Conservation (phyloP, 2,329 filamentous ascomycete genomes). For the Verruconis gallopava region DNA sequence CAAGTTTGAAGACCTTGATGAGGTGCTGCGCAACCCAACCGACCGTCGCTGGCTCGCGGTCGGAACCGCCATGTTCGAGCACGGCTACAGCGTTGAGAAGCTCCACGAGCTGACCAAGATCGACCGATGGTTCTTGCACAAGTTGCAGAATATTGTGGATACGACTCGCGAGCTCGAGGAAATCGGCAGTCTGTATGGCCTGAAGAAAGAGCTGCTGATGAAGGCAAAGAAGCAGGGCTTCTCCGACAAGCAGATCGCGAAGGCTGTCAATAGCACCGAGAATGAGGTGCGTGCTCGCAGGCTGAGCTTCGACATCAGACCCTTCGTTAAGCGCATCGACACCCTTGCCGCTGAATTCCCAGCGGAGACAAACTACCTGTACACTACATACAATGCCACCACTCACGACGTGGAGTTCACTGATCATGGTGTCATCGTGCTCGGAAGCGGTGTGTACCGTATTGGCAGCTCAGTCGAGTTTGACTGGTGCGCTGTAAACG, state of each 20-base stretch:
- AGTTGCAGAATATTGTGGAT: slow-evolving; percentile 93
- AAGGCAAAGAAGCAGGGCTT: slow-evolving; percentile 97
- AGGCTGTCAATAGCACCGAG: slow-evolving; percentile 73
- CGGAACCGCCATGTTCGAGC: slow-evolving; percentile 94
- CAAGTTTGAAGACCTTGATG: slow-evolving; percentile 86
- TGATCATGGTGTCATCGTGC: slow-evolving; percentile 77
- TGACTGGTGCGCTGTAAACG: slow-evolving; percentile 94
- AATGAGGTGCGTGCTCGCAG: slow-evolving; percentile 78
- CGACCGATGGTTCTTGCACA: slow-evolving; percentile 98
- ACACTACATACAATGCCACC: slow-evolving; percentile 95
- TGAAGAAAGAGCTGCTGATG: slow-evolving; percentile 78
- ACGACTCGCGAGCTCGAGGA: slow-evolving; percentile 76
- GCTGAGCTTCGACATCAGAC: slow-evolving; percentile 75
- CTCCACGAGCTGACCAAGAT: slow-evolving; percentile 95
- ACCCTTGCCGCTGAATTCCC: slow-evolving; percentile 95
- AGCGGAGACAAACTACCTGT: slow-evolving; percentile 87
- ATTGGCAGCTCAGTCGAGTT: slow-evolving; percentile 98
- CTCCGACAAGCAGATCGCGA: slow-evolving; percentile 89
- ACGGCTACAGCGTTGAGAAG: slow-evolving; percentile 84
- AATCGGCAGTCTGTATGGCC: slow-evolving; percentile 64
- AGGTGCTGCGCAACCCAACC: slow-evolving; percentile 79
- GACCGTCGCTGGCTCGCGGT: slow-evolving; percentile 96
- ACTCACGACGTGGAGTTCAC: slow-evolving; percentile 90
- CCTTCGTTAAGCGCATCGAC: slow-evolving; percentile 98
- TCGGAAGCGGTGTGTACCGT: slow-evolving; percentile 92